Base-by-base conservation (phyloP, 768 basidiomycete species). In the Royoungia palumana region DNA sequence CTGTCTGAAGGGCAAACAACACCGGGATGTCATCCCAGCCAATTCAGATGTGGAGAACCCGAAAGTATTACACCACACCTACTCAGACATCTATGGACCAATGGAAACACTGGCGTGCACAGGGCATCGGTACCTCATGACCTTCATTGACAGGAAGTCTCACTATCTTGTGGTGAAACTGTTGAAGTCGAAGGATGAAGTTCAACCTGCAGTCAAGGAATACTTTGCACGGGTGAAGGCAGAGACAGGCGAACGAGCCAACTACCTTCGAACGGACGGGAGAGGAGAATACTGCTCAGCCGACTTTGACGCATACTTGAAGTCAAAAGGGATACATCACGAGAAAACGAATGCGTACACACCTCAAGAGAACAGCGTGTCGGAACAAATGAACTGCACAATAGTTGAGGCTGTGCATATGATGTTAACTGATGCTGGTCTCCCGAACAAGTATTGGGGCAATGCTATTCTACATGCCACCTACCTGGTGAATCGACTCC, bases 301-400 rank as follows among this genome's bases (percentile, higher is more conserved):
- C 5, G 24, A 4, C 24, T 25, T 25, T 4, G 5, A 25, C 5
- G 24, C 4, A 4, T 25, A 25, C 24, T 45, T 60, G 1, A 5
- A 25, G 3, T 44, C 25, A 3, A 51, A 56, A 10, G 17, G 55
- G 57, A 61, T 64, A 20, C 28, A 36, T 7, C 49, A 57, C 30
- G 50, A 66, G 22, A 54, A 41, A 6, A 58, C 56, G 3, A 56
- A 55, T 11, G 50, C 59, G 5, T 43, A 59, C 27, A 58, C 61
- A 38, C 72, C 72, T 2, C 67, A 75, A 57, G 71, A 76, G 42
- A 79, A 78, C 50, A 69, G 73, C 19, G 63, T 74, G 5, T 72
- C 73, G 2, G 72, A 79, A 51, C 51, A 67, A 2, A 51, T 55
- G 2, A 77, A 77, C 35, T 50, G 65, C 3, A 70, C 67, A 0